Conservation (phyloP, 495 filamentous ascomycete genomes). For the Penicillium bialowiezense region DNA sequence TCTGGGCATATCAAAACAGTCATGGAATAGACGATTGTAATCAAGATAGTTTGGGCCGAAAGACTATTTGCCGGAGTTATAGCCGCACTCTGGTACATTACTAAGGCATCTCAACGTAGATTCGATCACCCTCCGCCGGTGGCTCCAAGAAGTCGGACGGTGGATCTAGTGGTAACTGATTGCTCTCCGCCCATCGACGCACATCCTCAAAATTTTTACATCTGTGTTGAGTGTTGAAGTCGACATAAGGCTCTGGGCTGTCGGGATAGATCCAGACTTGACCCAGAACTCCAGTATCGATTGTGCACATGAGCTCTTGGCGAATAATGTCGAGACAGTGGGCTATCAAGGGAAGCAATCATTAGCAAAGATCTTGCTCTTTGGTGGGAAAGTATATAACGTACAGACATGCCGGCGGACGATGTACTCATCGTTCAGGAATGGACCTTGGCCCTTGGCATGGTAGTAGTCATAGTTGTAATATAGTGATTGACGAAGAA, state of each 20-base stretch:
- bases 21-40: too few species aligned
- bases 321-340: conserved; percentile 56
- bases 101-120: conserved; percentile 40
- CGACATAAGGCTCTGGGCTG: conserved; percentile 44
- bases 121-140: conserved; percentile 32
- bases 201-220: conserved; percentile 56
- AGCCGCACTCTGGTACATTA: too few species aligned
- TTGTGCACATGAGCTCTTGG: conserved; percentile 55
- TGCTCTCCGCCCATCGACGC: conserved; percentile 46
- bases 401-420: conserved; percentile 46
- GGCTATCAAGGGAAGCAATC: conserved; percentile 16
- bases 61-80: too few species aligned
- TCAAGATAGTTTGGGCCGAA: too few species aligned
- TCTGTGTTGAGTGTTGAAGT: conserved; percentile 54
- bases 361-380: neutral
- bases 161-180: conserved; percentile 40
- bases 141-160: conserved; percentile 42
- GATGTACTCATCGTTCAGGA: conserved; percentile 49
- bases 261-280: conserved; percentile 50
- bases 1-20: too few species aligned
- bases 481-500: conserved; percentile 52
- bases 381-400: conserved; percentile 2
- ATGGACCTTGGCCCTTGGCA: conserved; percentile 41
- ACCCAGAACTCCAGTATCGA: conserved; percentile 50
- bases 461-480: conserved; percentile 59